A percentile compares a stretch with the other conserved stretches of the same genome.
phyloP scores from a whole-genome alignment of 164 flowering plant species.

The Magnolia sinica region DNA sequence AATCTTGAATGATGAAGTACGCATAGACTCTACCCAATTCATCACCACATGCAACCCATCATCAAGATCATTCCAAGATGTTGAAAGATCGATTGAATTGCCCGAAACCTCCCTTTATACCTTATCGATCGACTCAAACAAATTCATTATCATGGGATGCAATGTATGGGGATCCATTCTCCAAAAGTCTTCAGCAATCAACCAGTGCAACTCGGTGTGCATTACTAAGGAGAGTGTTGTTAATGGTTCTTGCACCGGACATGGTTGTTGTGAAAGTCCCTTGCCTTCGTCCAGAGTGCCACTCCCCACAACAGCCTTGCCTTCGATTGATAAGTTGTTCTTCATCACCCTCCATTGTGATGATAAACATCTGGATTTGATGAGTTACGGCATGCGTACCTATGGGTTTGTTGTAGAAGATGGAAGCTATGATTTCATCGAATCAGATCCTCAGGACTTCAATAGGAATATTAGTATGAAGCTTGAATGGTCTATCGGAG shows the following conservation, averaged over 20 bases:
- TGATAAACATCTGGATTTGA: not conserved
- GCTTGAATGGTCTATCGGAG: conserved; percentile 47
- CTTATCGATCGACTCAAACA: not conserved
- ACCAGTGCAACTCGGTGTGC: too few relatives aligned
- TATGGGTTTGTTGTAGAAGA: not conserved
- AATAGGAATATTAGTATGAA: conserved; percentile 3
- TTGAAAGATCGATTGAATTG: not conserved
- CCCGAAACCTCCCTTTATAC: not conserved
- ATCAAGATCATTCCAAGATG: not conserved
- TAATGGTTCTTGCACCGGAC: conserved; percentile 8
- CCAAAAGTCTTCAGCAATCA: not conserved
- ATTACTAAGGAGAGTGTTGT: not conserved
- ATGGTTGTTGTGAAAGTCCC: conserved; percentile 9
- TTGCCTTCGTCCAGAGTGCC: not conserved
- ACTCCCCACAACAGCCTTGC: too few relatives aligned
- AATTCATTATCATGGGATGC: not conserved
- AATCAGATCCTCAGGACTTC: not conserved
- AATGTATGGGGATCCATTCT: not conserved
- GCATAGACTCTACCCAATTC: not conserved
- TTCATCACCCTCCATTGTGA: too few relatives aligned
- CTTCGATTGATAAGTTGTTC: not conserved
- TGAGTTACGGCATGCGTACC: not conserved
- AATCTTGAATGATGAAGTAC: not conserved
- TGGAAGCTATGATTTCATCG: not conserved
- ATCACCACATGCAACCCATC: not conserved